phyloP scores from a whole-genome alignment of 2,329 filamentous ascomycete genomes.

The Epichloe amarillans region DNA sequence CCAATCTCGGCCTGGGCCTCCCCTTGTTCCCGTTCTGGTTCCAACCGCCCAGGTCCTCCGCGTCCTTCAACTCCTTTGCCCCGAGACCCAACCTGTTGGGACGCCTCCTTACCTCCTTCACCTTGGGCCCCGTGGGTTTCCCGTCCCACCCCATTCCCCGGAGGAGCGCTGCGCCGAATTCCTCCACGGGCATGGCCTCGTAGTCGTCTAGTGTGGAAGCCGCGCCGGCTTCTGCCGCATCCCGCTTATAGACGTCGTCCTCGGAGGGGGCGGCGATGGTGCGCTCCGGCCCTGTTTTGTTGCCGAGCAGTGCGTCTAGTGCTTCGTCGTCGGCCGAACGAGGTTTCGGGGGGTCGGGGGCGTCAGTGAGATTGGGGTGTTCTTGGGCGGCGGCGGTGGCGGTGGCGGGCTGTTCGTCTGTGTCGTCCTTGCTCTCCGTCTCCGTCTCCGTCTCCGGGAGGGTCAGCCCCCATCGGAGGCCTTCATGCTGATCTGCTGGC shows the following conservation, averaged over 20 bases:
- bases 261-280: slow-evolving; percentile 43
- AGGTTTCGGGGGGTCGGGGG: background rate
- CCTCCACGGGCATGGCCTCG: slow-evolving; percentile 78
- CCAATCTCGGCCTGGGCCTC: slow-evolving; percentile 31
- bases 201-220: slow-evolving; percentile 72
- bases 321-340: slow-evolving; percentile 37
- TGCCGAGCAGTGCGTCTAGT: slow-evolving; percentile 52
- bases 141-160: slow-evolving; percentile 93
- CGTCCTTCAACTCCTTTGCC: slow-evolving; percentile 64
- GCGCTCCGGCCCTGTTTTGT: slow-evolving; percentile 31
- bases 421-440: slow-evolving; percentile 27
- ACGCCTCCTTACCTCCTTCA: slow-evolving; percentile 55
- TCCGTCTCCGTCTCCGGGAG: slow-evolving; percentile 18
- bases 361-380: background rate
- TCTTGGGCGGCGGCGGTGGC: background rate
- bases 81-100: slow-evolving; percentile 79
- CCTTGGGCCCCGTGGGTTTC: slow-evolving; percentile 37
- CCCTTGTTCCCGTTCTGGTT: slow-evolving; percentile 50
- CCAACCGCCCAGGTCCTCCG: slow-evolving; percentile 67
- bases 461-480: slow-evolving; percentile 42
- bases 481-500: slow-evolving; percentile 33
- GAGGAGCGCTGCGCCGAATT: slow-evolving; percentile 82
- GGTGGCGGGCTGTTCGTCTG: slow-evolving; percentile 16
- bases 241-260: slow-evolving; percentile 54
- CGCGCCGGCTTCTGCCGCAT: slow-evolving; percentile 60